phyloP scores from a whole-genome alignment of 192 early-diverging fungal species.

The Kappamyces sp. region DNA sequence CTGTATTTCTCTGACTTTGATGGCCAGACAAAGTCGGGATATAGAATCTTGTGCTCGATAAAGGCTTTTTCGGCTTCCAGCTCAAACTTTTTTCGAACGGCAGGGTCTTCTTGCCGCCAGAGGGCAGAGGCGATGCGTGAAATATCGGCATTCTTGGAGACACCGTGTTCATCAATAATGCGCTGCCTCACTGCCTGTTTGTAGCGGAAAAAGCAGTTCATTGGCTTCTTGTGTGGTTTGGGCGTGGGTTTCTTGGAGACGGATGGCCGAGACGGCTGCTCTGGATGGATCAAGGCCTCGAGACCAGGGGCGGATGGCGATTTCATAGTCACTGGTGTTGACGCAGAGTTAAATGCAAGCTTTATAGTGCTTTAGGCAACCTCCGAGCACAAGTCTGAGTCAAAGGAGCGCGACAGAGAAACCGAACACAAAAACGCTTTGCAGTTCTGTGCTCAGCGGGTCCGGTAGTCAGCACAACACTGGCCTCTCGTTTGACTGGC shows the following conservation, averaged over 20 bases:
- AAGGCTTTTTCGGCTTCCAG: conserved; percentile 9
- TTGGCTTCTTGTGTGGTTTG: conserved; percentile 15
- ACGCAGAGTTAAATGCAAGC: no score
- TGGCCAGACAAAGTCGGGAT: conserved; percentile 17
- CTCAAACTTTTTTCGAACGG: not conserved
- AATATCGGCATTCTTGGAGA: conserved; percentile 5
- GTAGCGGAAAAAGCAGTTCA: conserved; percentile 16
- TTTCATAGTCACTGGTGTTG: no score
- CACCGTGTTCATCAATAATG: conserved; percentile 8
- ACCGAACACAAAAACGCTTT: no score
- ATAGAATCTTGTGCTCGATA: not conserved
- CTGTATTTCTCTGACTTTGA: conserved; percentile 4
- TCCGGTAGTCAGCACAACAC: no score
- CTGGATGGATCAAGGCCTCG: no score
- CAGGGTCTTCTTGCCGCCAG: conserved; percentile 10
- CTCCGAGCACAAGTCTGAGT: no score
- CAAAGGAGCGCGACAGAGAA: no score
- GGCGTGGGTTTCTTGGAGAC: conserved; percentile 9
- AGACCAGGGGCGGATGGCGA: no score
- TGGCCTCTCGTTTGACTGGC: no score
- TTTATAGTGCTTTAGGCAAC: no score
- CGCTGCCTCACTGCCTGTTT: conserved; percentile 8
- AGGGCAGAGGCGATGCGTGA: conserved; percentile 9
- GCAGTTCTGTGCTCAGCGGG: no score
- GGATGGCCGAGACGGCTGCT: no score